Evolutionary conservation across 2,329 filamentous ascomycete species (phyloP).

Genomic region (Chaetomium sp.): DNA sequence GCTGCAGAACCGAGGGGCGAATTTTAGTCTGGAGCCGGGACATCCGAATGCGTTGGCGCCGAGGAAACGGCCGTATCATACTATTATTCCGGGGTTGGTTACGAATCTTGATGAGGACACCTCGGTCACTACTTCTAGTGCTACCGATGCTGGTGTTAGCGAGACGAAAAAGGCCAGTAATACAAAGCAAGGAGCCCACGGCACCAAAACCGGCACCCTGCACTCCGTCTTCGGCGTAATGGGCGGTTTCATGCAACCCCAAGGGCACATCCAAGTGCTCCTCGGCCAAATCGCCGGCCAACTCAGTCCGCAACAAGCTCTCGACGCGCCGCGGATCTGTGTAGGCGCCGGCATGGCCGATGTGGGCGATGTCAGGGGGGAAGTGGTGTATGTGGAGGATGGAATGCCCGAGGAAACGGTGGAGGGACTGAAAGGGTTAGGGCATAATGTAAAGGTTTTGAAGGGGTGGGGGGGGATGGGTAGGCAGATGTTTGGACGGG

Average conservation of each 20-base stretch:
- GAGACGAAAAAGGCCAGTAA: too few relatives aligned
- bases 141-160: too few relatives aligned
- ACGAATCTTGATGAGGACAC: constrained; percentile 43
- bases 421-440: constrained; percentile 59
- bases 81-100: constrained; percentile 88
- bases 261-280: constrained; percentile 89
- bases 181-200: too few relatives aligned
- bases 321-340: constrained; percentile 88
- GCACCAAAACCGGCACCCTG: constrained; percentile 50
- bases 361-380: constrained; percentile 49
- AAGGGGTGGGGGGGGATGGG: constrained; percentile 41
- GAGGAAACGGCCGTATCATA: constrained; percentile 89
- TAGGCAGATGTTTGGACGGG: constrained; percentile 71
- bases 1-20: constrained; percentile 85
- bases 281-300: constrained; percentile 82
- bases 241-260: constrained; percentile 98
- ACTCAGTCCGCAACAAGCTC: constrained; percentile 74
- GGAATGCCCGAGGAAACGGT: constrained; percentile 66
- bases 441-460: constrained; percentile 67
- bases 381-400: constrained; percentile 72
- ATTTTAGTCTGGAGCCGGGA: constrained; percentile 63
- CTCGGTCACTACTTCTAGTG: too few relatives aligned
- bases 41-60: constrained; percentile 80
- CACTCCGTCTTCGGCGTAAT: constrained; percentile 92
- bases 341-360: constrained; percentile 69